Evolutionary conservation across 2,329 filamentous ascomycete species (phyloP).

Genomic region (Chalaropsis ovoidea): DNA sequence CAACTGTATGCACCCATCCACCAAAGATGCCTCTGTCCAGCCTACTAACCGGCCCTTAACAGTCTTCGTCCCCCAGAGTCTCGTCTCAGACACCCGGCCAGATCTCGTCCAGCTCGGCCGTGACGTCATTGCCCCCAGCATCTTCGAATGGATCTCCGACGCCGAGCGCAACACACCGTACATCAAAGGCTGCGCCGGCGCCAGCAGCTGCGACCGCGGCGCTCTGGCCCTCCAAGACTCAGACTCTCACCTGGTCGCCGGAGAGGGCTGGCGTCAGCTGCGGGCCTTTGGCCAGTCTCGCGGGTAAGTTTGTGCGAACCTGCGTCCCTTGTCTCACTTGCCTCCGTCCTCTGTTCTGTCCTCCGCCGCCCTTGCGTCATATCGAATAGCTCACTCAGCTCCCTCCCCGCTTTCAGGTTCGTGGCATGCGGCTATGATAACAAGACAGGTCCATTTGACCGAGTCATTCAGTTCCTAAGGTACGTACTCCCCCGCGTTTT

Average conservation of each 20-base stretch:
- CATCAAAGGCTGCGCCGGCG: conserved; percentile 42
- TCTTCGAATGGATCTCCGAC: conserved; percentile 51
- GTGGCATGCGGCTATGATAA: conserved; percentile 52
- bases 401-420: conserved; percentile 34
- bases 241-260: conserved; percentile 50
- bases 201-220: conserved; percentile 41
- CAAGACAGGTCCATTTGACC: conserved; percentile 40
- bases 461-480: conserved; percentile 51
- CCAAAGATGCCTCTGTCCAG: neutral
- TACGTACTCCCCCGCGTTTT: conserved; percentile 26
- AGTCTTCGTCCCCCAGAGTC: conserved; percentile 42
- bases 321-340: neutral
- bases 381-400: neutral
- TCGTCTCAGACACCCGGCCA: conserved; percentile 35
- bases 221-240: conserved; percentile 47
- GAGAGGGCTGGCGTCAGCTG: conserved; percentile 55
- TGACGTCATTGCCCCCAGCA: conserved; percentile 43
- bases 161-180: conserved; percentile 56
- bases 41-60: conserved; percentile 3
- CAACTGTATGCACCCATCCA: conserved; percentile 34
- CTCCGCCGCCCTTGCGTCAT: no score
- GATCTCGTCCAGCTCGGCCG: conserved; percentile 42
- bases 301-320: conserved; percentile 34
- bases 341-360: neutral
- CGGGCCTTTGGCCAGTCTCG: conserved; percentile 49